A percentile compares a stretch with the other conserved stretches of the same genome.
phyloP scores from a whole-genome alignment of 202 grass and related monocot genomes.

The Zoysia matrella region DNA sequence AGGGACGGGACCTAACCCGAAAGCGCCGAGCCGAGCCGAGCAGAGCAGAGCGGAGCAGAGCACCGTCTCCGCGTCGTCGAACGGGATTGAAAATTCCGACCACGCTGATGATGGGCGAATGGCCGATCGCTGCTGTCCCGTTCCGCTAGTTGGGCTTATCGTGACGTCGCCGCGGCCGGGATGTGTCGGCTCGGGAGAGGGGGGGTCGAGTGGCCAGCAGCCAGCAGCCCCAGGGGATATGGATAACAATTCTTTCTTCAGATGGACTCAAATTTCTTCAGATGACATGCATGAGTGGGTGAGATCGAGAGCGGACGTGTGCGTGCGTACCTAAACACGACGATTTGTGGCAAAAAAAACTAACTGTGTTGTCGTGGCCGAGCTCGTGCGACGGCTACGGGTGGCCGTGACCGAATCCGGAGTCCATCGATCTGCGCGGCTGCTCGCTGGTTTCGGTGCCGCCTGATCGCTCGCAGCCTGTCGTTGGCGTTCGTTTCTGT shows the following conservation, averaged over 20 bases:
- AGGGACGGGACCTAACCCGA: neutral
- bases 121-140: neutral
- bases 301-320: too few species aligned
- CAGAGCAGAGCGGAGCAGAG: too few species aligned
- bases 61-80: too few species aligned
- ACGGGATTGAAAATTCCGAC: conserved; percentile 38
- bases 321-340: too few species aligned
- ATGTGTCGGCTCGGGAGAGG: neutral
- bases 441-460: neutral
- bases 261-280: too few species aligned
- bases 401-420: too few species aligned
- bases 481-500: neutral
- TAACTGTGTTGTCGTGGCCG: too few species aligned
- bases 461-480: neutral
- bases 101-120: neutral
- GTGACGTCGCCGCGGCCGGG: neutral
- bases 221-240: neutral
- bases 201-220: too few species aligned
- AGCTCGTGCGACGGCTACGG: too few species aligned
- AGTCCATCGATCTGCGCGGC: too few species aligned
- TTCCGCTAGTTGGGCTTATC: neutral
- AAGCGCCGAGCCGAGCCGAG: neutral
- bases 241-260: neutral
- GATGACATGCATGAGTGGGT: too few species aligned
- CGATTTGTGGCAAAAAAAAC: too few species aligned